Base-by-base conservation (phyloP, 352 stramenopile genomes). In the Pythium angustatum region DNA sequence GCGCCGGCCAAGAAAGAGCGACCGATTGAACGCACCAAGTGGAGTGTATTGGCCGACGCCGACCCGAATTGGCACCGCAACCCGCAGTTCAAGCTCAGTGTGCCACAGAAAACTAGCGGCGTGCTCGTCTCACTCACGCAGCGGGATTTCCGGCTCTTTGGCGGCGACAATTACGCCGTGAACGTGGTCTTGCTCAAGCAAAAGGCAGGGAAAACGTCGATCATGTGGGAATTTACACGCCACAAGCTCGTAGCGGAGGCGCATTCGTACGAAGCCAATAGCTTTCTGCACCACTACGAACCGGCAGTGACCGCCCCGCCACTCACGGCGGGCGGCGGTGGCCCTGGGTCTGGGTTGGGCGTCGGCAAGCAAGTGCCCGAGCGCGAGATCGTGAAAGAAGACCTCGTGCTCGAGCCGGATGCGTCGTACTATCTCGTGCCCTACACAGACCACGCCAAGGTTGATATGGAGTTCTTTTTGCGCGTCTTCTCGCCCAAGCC, bases 31-130 rank as follows among this genome's bases (percentile, higher is more conserved):
- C 81, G 82, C 43, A 91, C 79, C n/a, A 79, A 84, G 41, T 93
- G 84, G 83, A 71, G 48, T 21, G 79, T 90, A 31, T 56, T 88
- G 28, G 54, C 55, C 2, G 90, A 97, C 58, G 79, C 74, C 9
- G 90, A 98, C 48, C 71, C 88, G 8, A 91, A 85, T 44, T 98
- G 91, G 91, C 90, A 97, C 69, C 91, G 92, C 36, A 98, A 98
- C 60, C 91, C 89, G 10, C 90, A 98, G 73, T 97, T 91, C 65
- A 87, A 84, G 31, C 56, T 97, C 21, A 75, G 70, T 0, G 75
- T 90, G 0, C 9, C 33, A 2, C 72, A 86, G 47, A 61, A 55
- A 17, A 81, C 73, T 26, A 62, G 73, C 6, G 74, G 73, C 14
- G 77, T 94, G 15, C 38, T 92, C n/a, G 8, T 96, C 4, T 94